These are phyloP conservation scores for Auricularia sp. DNA, from an alignment of 768 basidiomycete genomes.

Conservation along the genomic window DNA sequence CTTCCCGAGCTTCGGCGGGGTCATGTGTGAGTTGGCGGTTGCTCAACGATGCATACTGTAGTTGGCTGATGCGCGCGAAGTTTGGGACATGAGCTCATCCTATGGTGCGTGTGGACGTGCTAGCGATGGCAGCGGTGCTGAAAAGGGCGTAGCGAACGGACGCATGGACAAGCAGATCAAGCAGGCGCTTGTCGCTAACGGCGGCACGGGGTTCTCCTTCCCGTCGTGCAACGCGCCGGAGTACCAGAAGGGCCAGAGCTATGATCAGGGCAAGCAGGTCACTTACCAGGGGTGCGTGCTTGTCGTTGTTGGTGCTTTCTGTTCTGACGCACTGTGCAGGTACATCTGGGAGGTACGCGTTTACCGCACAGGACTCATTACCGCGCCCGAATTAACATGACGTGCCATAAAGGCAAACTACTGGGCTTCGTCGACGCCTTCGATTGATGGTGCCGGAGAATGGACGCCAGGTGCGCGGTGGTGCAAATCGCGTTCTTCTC, in stretches of 20 bases:
- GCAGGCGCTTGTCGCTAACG: constrained; percentile 43
- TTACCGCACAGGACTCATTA: not conserved
- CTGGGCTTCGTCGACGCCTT: not conserved
- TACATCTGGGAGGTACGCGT: not conserved
- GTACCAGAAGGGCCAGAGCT: constrained; percentile 38
- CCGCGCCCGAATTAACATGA: not conserved
- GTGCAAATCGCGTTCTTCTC: not conserved
- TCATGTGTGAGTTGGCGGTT: constrained; percentile 25
- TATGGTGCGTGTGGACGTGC: not conserved
- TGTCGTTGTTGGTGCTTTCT: not conserved
- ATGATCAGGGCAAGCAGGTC: constrained; percentile 42
- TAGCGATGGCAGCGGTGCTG: not conserved
- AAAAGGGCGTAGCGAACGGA: constrained; percentile 33
- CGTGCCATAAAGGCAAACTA: not conserved
- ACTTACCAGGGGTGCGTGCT: constrained; percentile 35
- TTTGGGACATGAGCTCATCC: not conserved
- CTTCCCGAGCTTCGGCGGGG: constrained; percentile 58
- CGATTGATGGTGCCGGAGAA: not conserved
- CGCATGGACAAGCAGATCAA: constrained; percentile 43
- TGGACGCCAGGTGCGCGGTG: not conserved
- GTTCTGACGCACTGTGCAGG: not conserved
- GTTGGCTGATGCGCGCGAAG: not conserved
- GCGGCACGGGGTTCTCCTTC: constrained; percentile 60
- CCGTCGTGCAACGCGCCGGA: constrained; percentile 48
- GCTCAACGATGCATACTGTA: not conserved